phyloP scores from a whole-genome alignment of 2,329 filamentous ascomycete species.

The Fusarium buxicola region DNA sequence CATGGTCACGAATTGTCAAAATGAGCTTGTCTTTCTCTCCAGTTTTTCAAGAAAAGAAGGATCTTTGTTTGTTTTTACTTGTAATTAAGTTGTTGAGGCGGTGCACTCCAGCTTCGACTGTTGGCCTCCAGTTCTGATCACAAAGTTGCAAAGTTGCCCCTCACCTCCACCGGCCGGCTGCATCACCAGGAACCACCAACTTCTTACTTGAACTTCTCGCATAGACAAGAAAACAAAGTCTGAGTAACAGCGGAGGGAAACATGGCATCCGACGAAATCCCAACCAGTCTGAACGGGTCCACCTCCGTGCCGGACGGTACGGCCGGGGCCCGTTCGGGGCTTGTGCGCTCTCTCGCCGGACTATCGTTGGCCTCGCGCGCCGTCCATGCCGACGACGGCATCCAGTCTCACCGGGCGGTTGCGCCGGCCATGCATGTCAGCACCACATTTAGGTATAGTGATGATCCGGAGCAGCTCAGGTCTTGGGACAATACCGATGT shows the following conservation, averaged over 20 bases:
- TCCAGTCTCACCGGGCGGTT: constrained; percentile 81
- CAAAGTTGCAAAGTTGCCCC: constrained; percentile 20
- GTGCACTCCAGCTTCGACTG: background rate
- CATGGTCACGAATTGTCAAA: constrained; percentile 1
- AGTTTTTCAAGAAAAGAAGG: background rate
- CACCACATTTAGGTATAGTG: constrained; percentile 87
- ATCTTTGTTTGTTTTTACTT: background rate
- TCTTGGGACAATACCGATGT: constrained; percentile 67
- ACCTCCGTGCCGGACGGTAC: constrained; percentile 20
- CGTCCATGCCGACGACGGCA: constrained; percentile 84
- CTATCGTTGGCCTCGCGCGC: constrained; percentile 73
- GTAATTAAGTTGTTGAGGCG: constrained; percentile 1
- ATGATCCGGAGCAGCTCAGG: constrained; percentile 74
- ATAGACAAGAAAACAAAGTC: background rate
- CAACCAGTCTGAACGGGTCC: constrained; percentile 11
- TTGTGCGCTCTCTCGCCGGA: constrained; percentile 33
- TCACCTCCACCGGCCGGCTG: constrained; percentile 21
- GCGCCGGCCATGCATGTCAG: constrained; percentile 91
- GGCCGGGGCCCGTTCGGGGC: constrained; percentile 13
- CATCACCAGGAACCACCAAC: background rate
- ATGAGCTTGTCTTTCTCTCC: background rate
- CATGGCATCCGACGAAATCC: constrained; percentile 42
- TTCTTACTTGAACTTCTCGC: constrained; percentile 2
- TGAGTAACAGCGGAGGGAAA: background rate
- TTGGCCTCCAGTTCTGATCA: background rate